Conservation (phyloP, 805 yeast species). For the Jamesozyma spencerorum region DNA sequence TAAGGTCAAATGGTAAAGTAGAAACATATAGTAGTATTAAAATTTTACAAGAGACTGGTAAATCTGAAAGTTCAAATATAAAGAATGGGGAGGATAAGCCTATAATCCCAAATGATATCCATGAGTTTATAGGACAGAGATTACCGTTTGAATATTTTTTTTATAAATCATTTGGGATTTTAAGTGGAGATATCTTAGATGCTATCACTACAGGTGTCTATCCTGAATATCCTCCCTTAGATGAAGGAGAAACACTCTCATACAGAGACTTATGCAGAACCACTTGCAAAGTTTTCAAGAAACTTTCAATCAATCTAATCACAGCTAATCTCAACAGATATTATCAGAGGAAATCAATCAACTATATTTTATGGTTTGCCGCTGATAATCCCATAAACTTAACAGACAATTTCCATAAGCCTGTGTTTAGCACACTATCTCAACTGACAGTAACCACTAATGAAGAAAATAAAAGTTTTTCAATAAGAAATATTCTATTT, state of each 20-base stretch:
- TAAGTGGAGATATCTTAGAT: conserved; percentile 47
- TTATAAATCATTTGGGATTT: conserved; percentile 69
- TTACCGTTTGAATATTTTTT: conserved; percentile 78
- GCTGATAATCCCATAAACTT: conserved; percentile 32
- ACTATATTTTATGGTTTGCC: conserved; percentile 48
- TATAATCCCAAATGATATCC: conserved; percentile 63
- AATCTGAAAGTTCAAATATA: not conserved
- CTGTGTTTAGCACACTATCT: conserved; percentile 36
- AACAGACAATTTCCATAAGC: conserved; percentile 45
- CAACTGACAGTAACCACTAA: conserved; percentile 27
- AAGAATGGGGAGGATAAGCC: not conserved
- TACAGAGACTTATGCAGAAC: conserved; percentile 45
- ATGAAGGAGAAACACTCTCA: conserved; percentile 47
- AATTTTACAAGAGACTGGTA: no score
- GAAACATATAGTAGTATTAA: conserved; percentile 35
- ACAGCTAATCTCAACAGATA: conserved; percentile 72
- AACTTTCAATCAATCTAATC: conserved; percentile 54
- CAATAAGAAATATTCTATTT: conserved; percentile 7
- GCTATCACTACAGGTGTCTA: conserved; percentile 56
- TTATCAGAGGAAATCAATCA: conserved; percentile 64
- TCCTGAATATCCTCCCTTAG: conserved; percentile 57
- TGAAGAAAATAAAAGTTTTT: conserved; percentile 19
- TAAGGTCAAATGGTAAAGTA: conserved; percentile 58
- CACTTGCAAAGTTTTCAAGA: conserved; percentile 41
- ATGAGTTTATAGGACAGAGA: conserved; percentile 72